Conservation (phyloP, 345 rosid species). For the Dimocarpus longan region DNA sequence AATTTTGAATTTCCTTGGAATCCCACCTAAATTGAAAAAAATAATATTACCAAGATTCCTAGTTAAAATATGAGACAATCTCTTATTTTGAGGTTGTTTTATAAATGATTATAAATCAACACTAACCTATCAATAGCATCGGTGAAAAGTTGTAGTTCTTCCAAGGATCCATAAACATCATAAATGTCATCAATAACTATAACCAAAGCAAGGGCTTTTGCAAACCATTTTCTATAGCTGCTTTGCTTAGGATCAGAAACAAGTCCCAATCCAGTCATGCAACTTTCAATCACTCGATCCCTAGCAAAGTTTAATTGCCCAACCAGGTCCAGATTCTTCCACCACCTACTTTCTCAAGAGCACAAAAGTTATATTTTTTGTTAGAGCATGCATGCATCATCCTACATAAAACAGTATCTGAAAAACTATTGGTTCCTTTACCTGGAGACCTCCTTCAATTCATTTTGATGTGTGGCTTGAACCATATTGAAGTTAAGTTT, state of each 20-base stretch:
- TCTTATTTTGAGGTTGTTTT: not conserved
- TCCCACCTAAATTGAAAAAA: constrained; percentile 27
- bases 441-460: constrained; percentile 47
- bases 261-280: constrained; percentile 47
- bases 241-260: constrained; percentile 30
- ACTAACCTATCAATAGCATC: constrained; percentile 40
- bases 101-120: too few species aligned
- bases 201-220: constrained; percentile 43
- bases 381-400: not conserved
- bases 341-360: constrained; percentile 42
- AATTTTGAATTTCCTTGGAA: constrained; percentile 15
- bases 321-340: constrained; percentile 43
- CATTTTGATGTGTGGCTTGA: constrained; percentile 50
- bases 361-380: not conserved
- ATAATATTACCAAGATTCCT: not conserved
- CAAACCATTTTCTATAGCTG: constrained; percentile 43
- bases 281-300: constrained; percentile 54
- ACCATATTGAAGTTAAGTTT: constrained; percentile 47
- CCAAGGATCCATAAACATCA: constrained; percentile 51
- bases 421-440: too few species aligned
- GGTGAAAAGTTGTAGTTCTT: constrained; percentile 50
- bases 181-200: constrained; percentile 53
- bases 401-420: too few species aligned
- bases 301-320: constrained; percentile 43
- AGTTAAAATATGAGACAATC: too few species aligned